Evolutionary conservation across 2,329 filamentous ascomycete species (phyloP).

Genomic region (Dryadomyces quercivorus): DNA sequence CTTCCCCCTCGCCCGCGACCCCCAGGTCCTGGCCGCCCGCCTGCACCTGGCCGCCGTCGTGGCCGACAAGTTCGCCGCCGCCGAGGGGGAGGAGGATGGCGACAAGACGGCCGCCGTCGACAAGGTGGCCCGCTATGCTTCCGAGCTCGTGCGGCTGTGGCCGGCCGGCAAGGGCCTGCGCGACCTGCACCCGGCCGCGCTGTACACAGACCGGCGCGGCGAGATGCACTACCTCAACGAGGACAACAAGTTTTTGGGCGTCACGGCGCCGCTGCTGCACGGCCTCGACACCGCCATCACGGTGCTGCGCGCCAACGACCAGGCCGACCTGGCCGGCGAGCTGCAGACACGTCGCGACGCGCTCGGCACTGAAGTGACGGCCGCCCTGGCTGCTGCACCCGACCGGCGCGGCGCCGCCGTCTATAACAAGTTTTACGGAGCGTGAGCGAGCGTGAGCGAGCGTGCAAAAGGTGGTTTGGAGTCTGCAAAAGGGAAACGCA

Average conservation of each 20-base stretch:
- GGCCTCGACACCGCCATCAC: slow-evolving; percentile 33
- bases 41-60: slow-evolving; percentile 31
- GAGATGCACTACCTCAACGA: slow-evolving; percentile 21
- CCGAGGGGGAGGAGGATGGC: no score
- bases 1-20: slow-evolving; percentile 26
- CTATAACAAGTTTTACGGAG: slow-evolving; percentile 21
- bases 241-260: slow-evolving; percentile 22
- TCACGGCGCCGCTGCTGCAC: slow-evolving; percentile 25
- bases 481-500: neutral
- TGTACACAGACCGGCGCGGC: slow-evolving; percentile 15
- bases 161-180: slow-evolving; percentile 24
- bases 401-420: slow-evolving; percentile 14
- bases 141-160: slow-evolving; percentile 27
- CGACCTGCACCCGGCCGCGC: slow-evolving; percentile 22
- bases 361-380: slow-evolving; percentile 16
- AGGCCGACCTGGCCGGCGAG: slow-evolving; percentile 19
- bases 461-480: neutral
- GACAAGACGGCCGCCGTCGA: slow-evolving; percentile 10
- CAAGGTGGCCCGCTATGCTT: slow-evolving; percentile 19
- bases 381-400: slow-evolving; percentile 11
- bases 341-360: slow-evolving; percentile 27
- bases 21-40: slow-evolving; percentile 27
- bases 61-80: slow-evolving; percentile 19
- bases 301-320: slow-evolving; percentile 20
- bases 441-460: neutral